Percentiles rank a stretch among this genome's conserved stretches.
These are phyloP conservation scores for Strombidium stylifer DNA, from an alignment of 73 alveolate genomes.

Conservation along the genomic window DNA sequence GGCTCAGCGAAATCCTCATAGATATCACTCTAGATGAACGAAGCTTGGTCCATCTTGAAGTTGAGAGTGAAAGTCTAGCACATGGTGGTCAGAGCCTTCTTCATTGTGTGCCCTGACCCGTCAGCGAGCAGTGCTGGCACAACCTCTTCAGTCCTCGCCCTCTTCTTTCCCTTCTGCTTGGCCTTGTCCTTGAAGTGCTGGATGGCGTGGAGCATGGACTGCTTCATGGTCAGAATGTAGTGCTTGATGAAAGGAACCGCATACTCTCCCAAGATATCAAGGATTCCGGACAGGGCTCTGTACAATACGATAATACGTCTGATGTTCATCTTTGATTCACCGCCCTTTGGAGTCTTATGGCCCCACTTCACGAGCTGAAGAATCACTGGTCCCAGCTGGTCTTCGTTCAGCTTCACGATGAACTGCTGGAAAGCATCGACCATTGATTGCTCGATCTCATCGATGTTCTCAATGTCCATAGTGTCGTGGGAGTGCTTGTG, in stretches of 20 bases:
- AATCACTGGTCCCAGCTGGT: constrained; percentile 46
- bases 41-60: constrained; percentile 11
- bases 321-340: constrained; percentile 1
- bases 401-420: constrained; percentile 56
- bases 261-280: constrained; percentile 13
- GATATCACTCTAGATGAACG: constrained; percentile 34
- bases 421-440: constrained; percentile 19
- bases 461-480: neutral
- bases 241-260: constrained; percentile 12
- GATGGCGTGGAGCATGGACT: neutral
- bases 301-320: constrained; percentile 25
- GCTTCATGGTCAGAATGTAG: neutral
- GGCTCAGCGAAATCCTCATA: constrained; percentile 29
- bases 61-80: constrained; percentile 10
- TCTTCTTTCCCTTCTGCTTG: constrained; percentile 2
- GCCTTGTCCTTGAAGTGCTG: neutral
- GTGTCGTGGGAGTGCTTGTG: neutral
- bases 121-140: neutral
- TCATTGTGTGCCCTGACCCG: neutral
- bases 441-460: constrained; percentile 1
- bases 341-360: neutral
- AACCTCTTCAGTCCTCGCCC: neutral
- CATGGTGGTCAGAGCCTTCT: neutral
- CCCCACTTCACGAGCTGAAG: constrained; percentile 56
- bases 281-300: neutral